Evolutionary conservation across 108 stramenopile genomes (phyloP).

Genomic region (Mediolabrus comicus): DNA sequence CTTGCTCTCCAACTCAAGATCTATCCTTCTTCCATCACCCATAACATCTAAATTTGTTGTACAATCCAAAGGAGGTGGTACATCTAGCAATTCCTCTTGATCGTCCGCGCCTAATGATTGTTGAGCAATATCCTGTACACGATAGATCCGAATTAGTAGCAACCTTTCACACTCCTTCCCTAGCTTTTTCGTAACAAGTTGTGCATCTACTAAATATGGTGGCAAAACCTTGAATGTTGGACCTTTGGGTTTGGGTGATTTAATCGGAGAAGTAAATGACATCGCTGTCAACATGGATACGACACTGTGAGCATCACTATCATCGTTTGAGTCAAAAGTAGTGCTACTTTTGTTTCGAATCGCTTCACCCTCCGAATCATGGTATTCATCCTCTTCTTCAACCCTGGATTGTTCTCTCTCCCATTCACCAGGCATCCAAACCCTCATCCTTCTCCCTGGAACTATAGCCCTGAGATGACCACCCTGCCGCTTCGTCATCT

Average conservation of each 20-base stretch:
- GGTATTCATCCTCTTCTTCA: slow-evolving; percentile 1
- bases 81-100: slow-evolving; percentile 51
- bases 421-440: slow-evolving; percentile 34
- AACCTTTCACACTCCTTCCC: slow-evolving; percentile 57
- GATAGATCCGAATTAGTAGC: slow-evolving; percentile 66
- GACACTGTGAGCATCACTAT: slow-evolving; percentile 33
- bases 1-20: slow-evolving; percentile 35
- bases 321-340: neutral
- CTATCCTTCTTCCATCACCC: slow-evolving; percentile 22
- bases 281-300: slow-evolving; percentile 28
- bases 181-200: slow-evolving; percentile 72
- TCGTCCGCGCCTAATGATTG: slow-evolving; percentile 13
- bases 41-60: neutral
- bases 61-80: slow-evolving; percentile 20
- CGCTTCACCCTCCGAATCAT: neutral
- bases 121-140: slow-evolving; percentile 47
- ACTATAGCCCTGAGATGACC: slow-evolving; percentile 34
- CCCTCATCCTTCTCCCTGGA: slow-evolving; percentile 25
- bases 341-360: neutral
- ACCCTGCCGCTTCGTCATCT: slow-evolving; percentile 46
- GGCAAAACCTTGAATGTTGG: slow-evolving; percentile 30
- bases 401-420: slow-evolving; percentile 4
- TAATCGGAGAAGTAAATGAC: slow-evolving; percentile 7
- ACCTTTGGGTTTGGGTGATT: slow-evolving; percentile 20
- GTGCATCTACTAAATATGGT: slow-evolving; percentile 73